These are phyloP conservation scores for Arthrobotrys musiformis DNA, from an alignment of 2,329 filamentous ascomycete species.

Conservation along the genomic window DNA sequence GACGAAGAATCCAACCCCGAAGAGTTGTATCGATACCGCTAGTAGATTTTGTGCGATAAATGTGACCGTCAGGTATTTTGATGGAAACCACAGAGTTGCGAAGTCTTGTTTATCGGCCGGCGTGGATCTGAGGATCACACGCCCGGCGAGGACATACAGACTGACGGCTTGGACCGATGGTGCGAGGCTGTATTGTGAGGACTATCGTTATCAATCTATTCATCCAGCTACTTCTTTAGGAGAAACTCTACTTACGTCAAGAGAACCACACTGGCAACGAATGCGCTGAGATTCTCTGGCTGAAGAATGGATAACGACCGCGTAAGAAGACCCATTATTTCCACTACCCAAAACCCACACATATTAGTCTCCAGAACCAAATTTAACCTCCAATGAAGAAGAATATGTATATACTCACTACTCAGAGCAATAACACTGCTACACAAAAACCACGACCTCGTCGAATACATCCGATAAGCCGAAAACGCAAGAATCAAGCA, in stretches of 20 bases:
- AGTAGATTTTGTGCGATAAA: slow-evolving; percentile 25
- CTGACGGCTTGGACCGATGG: slow-evolving; percentile 31
- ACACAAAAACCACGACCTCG: slow-evolving; percentile 40
- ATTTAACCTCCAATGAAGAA: not conserved
- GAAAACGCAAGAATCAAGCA: slow-evolving; percentile 18
- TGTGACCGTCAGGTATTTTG: not conserved
- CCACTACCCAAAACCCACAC: slow-evolving; percentile 17
- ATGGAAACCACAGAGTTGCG: slow-evolving; percentile 9
- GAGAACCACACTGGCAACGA: slow-evolving; percentile 14
- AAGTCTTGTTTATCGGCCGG: slow-evolving; percentile 10
- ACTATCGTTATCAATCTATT: not conserved
- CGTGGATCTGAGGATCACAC: slow-evolving; percentile 8
- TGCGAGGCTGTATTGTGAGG: slow-evolving; percentile 3
- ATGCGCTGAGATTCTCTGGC: slow-evolving; percentile 12
- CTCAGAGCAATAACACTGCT: slow-evolving; percentile 8
- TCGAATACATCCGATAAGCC: not conserved
- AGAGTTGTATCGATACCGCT: slow-evolving; percentile 14
- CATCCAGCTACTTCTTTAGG: not conserved
- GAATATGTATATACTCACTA: slow-evolving; percentile 15
- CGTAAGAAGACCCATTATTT: slow-evolving; percentile 16
- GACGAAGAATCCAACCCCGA: slow-evolving; percentile 18
- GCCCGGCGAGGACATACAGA: slow-evolving; percentile 28
- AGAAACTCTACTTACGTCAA: slow-evolving; percentile 14
- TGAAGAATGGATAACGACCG: slow-evolving; percentile 14
- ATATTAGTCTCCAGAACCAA: not conserved